Conservation (phyloP, 108 stramenopile species). For the Nannochloropsis gaditana region DNA sequence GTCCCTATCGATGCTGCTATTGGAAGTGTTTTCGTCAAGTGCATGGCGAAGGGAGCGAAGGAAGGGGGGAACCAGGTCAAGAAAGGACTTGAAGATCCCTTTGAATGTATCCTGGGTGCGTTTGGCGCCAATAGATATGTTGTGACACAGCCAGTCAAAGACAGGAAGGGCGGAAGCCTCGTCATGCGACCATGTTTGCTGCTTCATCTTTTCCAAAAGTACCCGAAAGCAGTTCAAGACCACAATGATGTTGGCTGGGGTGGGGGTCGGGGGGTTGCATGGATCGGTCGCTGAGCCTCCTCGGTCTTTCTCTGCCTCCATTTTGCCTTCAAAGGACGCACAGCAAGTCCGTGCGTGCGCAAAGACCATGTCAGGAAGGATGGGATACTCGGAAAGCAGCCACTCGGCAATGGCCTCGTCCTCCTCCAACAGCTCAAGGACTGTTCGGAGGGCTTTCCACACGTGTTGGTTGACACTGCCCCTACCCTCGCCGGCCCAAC, state of each 20-base stretch:
- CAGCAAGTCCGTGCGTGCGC: background rate
- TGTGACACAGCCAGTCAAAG: background rate
- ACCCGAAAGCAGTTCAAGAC: background rate
- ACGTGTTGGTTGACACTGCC: background rate
- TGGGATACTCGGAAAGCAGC: background rate
- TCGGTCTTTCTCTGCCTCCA: background rate
- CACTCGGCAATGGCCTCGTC: background rate
- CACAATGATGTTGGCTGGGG: background rate
- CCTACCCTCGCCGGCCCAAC: background rate
- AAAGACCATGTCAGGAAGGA: background rate
- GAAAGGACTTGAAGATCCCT: slow-evolving; percentile 6
- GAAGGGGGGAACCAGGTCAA: background rate
- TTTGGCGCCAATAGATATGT: background rate
- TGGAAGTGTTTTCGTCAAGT: background rate
- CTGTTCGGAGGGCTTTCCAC: background rate
- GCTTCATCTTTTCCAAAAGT: background rate
- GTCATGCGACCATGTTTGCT: background rate
- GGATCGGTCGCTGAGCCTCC: background rate
- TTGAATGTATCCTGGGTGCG: background rate
- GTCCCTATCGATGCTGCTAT: too few species aligned
- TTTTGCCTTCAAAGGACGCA: background rate
- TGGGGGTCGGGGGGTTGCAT: background rate
- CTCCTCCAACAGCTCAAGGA: background rate
- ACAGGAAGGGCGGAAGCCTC: background rate
- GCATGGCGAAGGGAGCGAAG: background rate